Evolutionary conservation across 176 grass and related monocot genomes (phyloP), one percentile per base, ranked within the genome.

Genomic region (Dendrocalamus sinicus): DNA sequence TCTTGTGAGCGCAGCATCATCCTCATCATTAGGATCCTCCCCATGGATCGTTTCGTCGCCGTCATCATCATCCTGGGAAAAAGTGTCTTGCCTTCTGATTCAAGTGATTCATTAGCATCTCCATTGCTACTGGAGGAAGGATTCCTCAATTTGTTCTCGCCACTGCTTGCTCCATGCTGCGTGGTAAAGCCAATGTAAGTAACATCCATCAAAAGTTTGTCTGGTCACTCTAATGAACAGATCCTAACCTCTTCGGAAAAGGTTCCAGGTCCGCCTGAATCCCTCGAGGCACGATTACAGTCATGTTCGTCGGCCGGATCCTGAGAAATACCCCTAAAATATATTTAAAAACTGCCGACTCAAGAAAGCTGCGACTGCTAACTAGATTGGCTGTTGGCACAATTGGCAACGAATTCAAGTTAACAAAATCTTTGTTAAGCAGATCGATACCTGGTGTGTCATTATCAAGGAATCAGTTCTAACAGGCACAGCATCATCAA

Each of bases 381-480:
- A 63, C 58, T 61, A 52, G 28, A 5, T 81, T 39, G 24, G 51
- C 44, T 82, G 48, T 12, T 26, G 32, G 9, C 80, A 71, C 43
- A 72, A 23, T 54, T 58, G 40, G 43, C 17, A 60, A 43, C 70
- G 44, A 0, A 6, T 40, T 28, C 12, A 22, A 41, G 35, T 53
- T 57, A 24, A 55, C 46, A 67, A 24, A 41, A 26, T 55, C 9
- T 40, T 43, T 54, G 17, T 28, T 28, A 39, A n/a, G 5, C 17
- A 48, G 62, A 73, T 46, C 37, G 78, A 35, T 35, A 35, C 32
- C 32, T 35, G 79, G 79, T 93, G 73, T 14, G 50, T 67, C 35
- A 95, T 83, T 74, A 92, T 84, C 68, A 93, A 85, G 53, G 89
- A 73, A 87, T 61, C 41, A 4, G 86, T 73, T 40, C 86, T 64